Conservation (phyloP, 108 stramenopile genomes). For the Mediolabrus comicus region DNA sequence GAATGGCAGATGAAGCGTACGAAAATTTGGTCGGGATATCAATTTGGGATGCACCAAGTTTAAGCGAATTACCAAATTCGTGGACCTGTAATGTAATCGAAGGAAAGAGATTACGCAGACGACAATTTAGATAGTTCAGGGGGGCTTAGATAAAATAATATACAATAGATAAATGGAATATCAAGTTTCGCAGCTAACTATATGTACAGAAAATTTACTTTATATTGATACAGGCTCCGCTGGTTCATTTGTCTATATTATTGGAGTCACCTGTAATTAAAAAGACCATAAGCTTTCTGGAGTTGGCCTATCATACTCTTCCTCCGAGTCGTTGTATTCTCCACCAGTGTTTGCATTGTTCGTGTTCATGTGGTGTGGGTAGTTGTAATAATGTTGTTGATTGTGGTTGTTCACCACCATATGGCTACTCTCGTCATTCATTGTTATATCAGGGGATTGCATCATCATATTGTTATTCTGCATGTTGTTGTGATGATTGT, state of each 20-base stretch:
- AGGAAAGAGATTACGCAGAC: constrained; percentile 49
- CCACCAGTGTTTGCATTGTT: background rate
- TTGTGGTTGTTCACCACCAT: constrained; percentile 6
- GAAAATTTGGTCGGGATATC: constrained; percentile 38
- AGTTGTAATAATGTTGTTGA: constrained; percentile 13
- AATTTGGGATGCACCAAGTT: constrained; percentile 42
- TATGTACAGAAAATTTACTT: background rate
- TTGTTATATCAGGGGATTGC: background rate
- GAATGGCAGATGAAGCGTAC: constrained; percentile 26
- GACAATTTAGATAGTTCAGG: constrained; percentile 11
- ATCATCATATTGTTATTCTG: background rate
- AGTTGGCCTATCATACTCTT: constrained; percentile 20
- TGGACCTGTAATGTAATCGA: constrained; percentile 75
- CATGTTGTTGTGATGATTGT: background rate
- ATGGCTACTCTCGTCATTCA: background rate
- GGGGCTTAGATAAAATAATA: background rate
- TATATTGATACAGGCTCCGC: background rate
- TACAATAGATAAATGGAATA: too few species aligned
- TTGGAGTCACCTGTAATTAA: constrained; percentile 14
- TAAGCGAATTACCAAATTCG: constrained; percentile 58
- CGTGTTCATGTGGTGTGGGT: constrained; percentile 15
- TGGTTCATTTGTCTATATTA: background rate
- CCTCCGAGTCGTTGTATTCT: constrained; percentile 1
- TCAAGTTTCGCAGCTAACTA: background rate
- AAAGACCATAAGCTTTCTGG: constrained; percentile 48